A percentile compares a stretch with the other conserved stretches of the same genome.
phyloP scores from a whole-genome alignment of 768 basidiomycete genomes.

The Cantharellus anzutake region DNA sequence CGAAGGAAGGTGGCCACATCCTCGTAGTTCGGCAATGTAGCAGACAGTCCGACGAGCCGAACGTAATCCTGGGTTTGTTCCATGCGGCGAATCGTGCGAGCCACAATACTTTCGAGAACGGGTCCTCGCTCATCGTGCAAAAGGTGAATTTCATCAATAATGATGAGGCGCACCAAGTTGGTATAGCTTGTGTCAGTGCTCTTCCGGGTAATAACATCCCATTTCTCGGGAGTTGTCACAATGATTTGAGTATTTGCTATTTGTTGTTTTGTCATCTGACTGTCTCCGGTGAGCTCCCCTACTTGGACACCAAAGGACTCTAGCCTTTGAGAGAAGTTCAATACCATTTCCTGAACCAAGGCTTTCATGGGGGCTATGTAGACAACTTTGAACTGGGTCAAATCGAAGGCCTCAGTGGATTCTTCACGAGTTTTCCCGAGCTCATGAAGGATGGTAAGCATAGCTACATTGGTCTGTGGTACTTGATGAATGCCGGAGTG shows the following conservation, averaged over 20 bases:
- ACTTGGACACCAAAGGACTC: conserved; percentile 57
- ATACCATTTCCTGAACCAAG: conserved; percentile 96
- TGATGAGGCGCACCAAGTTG: conserved; percentile 87
- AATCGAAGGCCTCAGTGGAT: conserved; percentile 57
- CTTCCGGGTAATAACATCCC: conserved; percentile 98
- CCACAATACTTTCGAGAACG: conserved; percentile 78
- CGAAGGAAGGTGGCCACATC: conserved; percentile 96
- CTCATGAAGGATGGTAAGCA: conserved; percentile 85
- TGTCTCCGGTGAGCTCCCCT: conserved; percentile 90
- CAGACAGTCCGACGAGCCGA: conserved; percentile 85
- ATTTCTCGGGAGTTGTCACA: conserved; percentile 97
- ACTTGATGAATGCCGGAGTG: background rate
- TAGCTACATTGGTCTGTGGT: conserved; percentile 85
- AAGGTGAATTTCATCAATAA: conserved; percentile 95
- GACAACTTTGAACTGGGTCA: conserved; percentile 86
- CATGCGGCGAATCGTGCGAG: conserved; percentile 81
- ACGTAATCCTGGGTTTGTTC: conserved; percentile 89
- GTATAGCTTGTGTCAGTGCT: conserved; percentile 93
- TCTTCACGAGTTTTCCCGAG: conserved; percentile 76
- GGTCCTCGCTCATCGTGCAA: conserved; percentile 97
- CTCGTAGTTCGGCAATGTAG: conserved; percentile 95
- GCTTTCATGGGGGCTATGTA: conserved; percentile 99
- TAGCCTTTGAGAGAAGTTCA: conserved; percentile 74
- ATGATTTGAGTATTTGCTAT: conserved; percentile 95
- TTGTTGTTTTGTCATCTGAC: conserved; percentile 95